Percentiles rank a stretch among this genome's conserved stretches.
These are phyloP conservation scores for Dendrobium officinale DNA, from an alignment of 106 monocot genomes.

Conservation along the genomic window DNA sequence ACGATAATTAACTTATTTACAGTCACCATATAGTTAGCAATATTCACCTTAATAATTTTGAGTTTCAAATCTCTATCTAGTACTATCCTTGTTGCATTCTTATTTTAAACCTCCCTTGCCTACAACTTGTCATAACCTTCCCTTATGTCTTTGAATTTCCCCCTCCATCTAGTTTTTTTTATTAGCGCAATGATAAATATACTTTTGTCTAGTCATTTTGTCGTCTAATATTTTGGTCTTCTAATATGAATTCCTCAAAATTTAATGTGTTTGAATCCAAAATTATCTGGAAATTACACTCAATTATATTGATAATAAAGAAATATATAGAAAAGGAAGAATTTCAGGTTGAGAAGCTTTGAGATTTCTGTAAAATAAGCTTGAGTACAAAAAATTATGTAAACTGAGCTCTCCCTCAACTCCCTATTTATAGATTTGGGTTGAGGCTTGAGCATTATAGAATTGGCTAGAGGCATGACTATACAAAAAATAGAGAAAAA, in stretches of 20 bases:
- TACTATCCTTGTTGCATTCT: background rate
- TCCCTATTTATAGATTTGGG: too few species aligned
- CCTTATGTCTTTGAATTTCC: background rate
- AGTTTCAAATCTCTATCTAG: background rate
- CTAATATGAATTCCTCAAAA: background rate
- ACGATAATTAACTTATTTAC: background rate
- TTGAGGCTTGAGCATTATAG: too few species aligned
- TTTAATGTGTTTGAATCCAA: background rate
- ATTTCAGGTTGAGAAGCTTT: too few species aligned
- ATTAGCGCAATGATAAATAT: background rate
- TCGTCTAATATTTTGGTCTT: background rate
- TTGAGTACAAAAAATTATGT: too few species aligned
- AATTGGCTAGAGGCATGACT: too few species aligned
- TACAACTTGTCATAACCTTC: background rate
- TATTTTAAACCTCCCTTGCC: background rate
- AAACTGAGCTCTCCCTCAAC: too few species aligned
- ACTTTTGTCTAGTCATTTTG: background rate
- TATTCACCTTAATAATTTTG: constrained; percentile 1
- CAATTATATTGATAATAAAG: too few species aligned
- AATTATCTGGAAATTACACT: too few species aligned
- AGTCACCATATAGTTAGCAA: background rate
- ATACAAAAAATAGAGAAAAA: too few species aligned
- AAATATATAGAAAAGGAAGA: too few species aligned
- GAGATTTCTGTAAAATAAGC: too few species aligned
- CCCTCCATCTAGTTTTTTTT: background rate